Percentiles rank a stretch among this genome's conserved stretches.
phyloP scores from a whole-genome alignment of 1,284 basidiomycete species.

The Ceratobasidium sp. region DNA sequence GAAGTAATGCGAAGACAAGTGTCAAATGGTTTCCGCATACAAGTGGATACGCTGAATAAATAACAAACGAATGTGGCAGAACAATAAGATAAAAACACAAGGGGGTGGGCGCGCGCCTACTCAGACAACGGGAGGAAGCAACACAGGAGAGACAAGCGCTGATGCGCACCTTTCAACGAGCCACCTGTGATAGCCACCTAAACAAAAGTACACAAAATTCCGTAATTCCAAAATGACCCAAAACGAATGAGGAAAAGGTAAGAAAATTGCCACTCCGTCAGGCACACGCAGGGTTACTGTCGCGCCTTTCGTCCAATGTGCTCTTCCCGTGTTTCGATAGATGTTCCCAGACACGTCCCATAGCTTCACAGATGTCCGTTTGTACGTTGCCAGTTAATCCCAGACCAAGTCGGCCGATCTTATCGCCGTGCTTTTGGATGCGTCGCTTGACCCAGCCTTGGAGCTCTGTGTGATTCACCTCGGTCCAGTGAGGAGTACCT shows the following conservation, averaged over 20 bases:
- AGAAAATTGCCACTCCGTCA: no score
- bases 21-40: no score
- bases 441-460: conserved; percentile 38
- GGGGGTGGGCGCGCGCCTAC: no score
- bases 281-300: background rate
- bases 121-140: no score
- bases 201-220: background rate
- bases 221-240: background rate
- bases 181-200: no score
- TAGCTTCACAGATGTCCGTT: conserved; percentile 30
- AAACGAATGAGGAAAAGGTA: no score
- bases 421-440: conserved; percentile 39
- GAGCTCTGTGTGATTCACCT: conserved; percentile 35
- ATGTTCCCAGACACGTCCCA: conserved; percentile 38
- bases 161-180: no score
- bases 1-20: no score
- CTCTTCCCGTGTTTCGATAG: background rate
- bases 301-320: background rate
- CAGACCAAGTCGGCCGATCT: conserved; percentile 33
- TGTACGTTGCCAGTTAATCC: conserved; percentile 19
- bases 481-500: conserved; percentile 26
- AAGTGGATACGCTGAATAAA: no score
- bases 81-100: no score
- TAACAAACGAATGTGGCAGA: no score
- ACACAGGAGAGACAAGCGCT: no score